Percentiles rank a stretch among this genome's conserved stretches.
phyloP scores from a whole-genome alignment of 257 asterid genomes.

The Ligustrum vulgare region DNA sequence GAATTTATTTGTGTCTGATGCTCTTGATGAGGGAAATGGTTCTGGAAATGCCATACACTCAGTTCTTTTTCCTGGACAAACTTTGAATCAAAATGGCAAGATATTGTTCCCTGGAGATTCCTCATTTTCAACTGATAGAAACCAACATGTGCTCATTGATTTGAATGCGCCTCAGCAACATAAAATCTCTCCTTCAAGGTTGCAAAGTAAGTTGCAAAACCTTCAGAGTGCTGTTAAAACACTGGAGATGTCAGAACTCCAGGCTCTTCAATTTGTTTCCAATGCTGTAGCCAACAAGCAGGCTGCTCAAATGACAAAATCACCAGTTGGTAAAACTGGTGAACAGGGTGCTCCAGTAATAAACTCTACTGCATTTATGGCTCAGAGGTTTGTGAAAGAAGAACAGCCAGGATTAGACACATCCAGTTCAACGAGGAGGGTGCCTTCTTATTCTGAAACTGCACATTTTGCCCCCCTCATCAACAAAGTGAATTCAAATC shows the following conservation, averaged over 20 bases:
- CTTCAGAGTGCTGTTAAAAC: conserved; percentile 38
- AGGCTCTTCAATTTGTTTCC: conserved; percentile 34
- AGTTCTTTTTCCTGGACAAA: conserved; percentile 41
- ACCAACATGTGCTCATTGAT: conserved; percentile 33
- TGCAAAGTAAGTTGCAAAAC: conserved; percentile 34
- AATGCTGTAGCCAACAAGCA: conserved; percentile 35
- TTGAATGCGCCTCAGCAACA: conserved; percentile 43
- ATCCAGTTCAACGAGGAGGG: conserved; percentile 29
- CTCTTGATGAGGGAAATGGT: conserved; percentile 39
- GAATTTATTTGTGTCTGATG: conserved; percentile 34
- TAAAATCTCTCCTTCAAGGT: conserved; percentile 22
- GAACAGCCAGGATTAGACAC: conserved; percentile 34
- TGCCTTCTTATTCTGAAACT: conserved; percentile 26
- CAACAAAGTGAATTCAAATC: conserved; percentile 23
- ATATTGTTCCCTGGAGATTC: conserved; percentile 39
- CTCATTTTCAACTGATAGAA: conserved; percentile 31
- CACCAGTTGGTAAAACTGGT: conserved; percentile 27
- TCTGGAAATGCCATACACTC: conserved; percentile 34
- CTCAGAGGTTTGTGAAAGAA: conserved; percentile 45
- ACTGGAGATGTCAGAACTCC: conserved; percentile 37
- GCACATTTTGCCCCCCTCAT: conserved; percentile 28
- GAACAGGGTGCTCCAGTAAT: conserved; percentile 30
- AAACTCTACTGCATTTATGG: conserved; percentile 30
- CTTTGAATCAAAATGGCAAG: conserved; percentile 37
- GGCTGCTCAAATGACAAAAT: conserved; percentile 39